phyloP scores from a whole-genome alignment of 2,329 filamentous ascomycete genomes.

The Thielaviopsis populi region DNA sequence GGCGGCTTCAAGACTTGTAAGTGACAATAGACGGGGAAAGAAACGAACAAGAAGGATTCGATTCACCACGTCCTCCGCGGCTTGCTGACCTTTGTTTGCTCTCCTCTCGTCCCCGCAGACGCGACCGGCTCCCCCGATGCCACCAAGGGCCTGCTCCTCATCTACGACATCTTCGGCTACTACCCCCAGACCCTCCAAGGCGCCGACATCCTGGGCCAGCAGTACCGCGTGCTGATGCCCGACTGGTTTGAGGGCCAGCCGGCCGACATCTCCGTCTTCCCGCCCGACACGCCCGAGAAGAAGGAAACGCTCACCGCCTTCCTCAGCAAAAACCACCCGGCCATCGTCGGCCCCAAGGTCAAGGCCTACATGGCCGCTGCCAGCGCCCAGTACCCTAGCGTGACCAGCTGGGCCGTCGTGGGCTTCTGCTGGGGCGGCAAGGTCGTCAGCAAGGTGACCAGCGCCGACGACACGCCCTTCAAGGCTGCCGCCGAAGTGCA shows the following conservation, averaged over 20 bases:
- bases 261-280: conserved; percentile 42
- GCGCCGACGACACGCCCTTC: conserved; percentile 28
- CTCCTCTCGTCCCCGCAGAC: conserved; percentile 23
- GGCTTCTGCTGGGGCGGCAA: conserved; percentile 63
- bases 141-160: conserved; percentile 43
- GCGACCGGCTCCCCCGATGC: conserved; percentile 33
- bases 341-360: conserved; percentile 33
- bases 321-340: conserved; percentile 37
- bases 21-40: conserved; percentile 10
- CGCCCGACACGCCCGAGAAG: conserved; percentile 50
- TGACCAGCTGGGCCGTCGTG: conserved; percentile 45
- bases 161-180: conserved; percentile 57
- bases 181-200: conserved; percentile 56
- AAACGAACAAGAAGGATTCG: neutral
- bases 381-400: conserved; percentile 35
- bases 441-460: conserved; percentile 38
- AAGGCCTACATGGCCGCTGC: conserved; percentile 41
- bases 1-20: conserved; percentile 39
- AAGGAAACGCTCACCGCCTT: conserved; percentile 42
- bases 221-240: conserved; percentile 79
- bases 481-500: conserved; percentile 41
- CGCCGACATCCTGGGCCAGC: conserved; percentile 49
- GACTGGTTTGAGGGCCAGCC: conserved; percentile 78
- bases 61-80: neutral
- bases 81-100: neutral